A percentile compares a stretch with the other conserved stretches of the same genome.
Conservation (phyloP, 805 yeast genomes). For the Zygosaccharomyces bisporus region DNA sequence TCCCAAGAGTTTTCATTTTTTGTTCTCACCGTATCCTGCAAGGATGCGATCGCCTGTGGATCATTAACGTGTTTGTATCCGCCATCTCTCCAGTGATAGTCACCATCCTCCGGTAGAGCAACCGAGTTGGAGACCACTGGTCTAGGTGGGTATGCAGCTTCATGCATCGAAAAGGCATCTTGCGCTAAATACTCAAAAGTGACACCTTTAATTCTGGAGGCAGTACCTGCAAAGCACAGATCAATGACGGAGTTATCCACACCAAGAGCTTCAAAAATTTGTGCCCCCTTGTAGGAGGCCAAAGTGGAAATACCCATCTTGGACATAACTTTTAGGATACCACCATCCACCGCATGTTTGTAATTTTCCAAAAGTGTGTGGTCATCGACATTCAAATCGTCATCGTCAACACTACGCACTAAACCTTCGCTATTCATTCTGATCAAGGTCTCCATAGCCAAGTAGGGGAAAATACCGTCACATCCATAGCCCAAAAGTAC, state of each 20-base stretch:
- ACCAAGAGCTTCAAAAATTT: constrained; percentile 95
- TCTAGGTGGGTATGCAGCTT: constrained; percentile 83
- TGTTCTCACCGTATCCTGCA: constrained; percentile 98
- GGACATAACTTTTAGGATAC: constrained; percentile 95
- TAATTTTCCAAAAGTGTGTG: constrained; percentile 69
- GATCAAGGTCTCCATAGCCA: constrained; percentile 83
- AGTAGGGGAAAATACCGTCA: constrained; percentile 91
- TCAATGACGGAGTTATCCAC: constrained; percentile 93
- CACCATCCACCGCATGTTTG: constrained; percentile 81
- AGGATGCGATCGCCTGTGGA: constrained; percentile 89
- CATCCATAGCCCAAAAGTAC: constrained; percentile 95
- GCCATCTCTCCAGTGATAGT: constrained; percentile 98
- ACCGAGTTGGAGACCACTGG: constrained; percentile 64
- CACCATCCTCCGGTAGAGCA: constrained; percentile 86
- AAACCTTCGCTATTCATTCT: constrained; percentile 81
- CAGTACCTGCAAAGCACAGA: constrained; percentile 94
- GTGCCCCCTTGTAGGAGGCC: constrained; percentile 99
- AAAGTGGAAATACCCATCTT: constrained; percentile 98
- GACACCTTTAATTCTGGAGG: constrained; percentile 92
- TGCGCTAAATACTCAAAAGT: constrained; percentile 95
- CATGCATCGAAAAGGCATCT: constrained; percentile 92
- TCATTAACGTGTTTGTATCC: constrained; percentile 95
- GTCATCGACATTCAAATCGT: constrained; percentile 43
- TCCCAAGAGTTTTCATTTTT: constrained; percentile 92
- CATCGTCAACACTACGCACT: constrained; percentile 46